Percentiles rank a stretch among this genome's conserved stretches.
Evolutionary conservation across 176 grass and related monocot genomes (phyloP).

Genomic region (Olyra latifolia): DNA sequence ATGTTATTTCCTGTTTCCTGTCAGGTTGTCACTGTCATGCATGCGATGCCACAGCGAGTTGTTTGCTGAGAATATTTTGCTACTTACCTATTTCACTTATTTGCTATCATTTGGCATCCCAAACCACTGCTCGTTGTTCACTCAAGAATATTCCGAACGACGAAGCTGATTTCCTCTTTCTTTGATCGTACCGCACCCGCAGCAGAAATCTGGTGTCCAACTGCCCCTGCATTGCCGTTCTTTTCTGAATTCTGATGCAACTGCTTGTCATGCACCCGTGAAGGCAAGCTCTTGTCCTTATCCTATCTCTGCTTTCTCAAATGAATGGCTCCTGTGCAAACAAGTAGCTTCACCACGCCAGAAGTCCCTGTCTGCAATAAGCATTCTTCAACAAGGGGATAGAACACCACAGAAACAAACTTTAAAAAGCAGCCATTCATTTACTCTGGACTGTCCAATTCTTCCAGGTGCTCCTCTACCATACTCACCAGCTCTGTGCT

Average conservation of each 20-base stretch:
- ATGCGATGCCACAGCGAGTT: not conserved
- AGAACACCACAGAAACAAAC: constrained; percentile 12
- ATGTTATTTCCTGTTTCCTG: constrained; percentile 12
- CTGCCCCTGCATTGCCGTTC: not conserved
- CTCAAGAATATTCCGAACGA: constrained; percentile 15
- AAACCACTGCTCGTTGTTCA: not conserved
- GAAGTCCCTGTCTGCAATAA: constrained; percentile 6
- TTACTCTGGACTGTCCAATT: constrained; percentile 8
- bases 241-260: not conserved
- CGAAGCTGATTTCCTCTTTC: not conserved
- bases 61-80: constrained; percentile 2
- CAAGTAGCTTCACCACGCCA: not conserved
- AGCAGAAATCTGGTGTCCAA: not conserved
- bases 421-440: not conserved
- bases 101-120: not conserved
- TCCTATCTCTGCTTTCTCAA: constrained; percentile 14
- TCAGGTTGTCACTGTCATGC: not conserved
- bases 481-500: constrained; percentile 27
- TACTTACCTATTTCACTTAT: not conserved
- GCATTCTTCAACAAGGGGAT: constrained; percentile 1
- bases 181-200: not conserved
- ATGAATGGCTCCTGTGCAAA: constrained; percentile 27
- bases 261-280: not conserved
- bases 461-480: constrained; percentile 19
- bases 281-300: not conserved